phyloP scores from a whole-genome alignment of 768 basidiomycete species.

The Rhodocollybia butyracea region DNA sequence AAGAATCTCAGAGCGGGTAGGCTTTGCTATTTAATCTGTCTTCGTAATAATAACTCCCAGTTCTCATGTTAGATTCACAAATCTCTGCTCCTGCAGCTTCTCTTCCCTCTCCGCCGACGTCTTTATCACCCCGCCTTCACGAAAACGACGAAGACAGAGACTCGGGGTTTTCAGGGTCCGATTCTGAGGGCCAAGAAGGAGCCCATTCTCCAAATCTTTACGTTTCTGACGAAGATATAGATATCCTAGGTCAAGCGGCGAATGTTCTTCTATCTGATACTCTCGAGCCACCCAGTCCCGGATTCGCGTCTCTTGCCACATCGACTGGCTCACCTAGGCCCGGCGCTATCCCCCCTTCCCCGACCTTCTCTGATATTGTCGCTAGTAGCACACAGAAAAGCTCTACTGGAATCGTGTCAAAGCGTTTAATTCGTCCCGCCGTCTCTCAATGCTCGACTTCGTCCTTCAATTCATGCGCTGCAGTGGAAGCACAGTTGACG shows the following conservation, averaged over 20 bases:
- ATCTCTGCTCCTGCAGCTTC: background rate
- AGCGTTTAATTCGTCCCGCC: background rate
- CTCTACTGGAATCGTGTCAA: background rate
- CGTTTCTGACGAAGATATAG: background rate
- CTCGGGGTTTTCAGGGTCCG: background rate
- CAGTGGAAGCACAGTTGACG: slow-evolving; percentile 8
- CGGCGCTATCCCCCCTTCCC: slow-evolving; percentile 2
- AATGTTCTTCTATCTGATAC: background rate
- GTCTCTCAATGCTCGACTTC: background rate
- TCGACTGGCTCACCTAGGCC: background rate
- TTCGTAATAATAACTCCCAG: background rate
- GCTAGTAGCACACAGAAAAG: background rate
- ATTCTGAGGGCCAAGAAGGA: background rate
- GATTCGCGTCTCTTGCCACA: background rate
- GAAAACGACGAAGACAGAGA: background rate
- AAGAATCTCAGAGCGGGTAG: background rate
- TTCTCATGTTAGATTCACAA: background rate
- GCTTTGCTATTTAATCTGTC: no score
- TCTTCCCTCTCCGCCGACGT: slow-evolving; percentile 4
- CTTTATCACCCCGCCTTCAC: background rate
- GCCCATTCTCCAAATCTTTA: background rate
- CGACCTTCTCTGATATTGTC: slow-evolving; percentile 6
- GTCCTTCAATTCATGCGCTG: slow-evolving; percentile 2
- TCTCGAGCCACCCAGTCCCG: slow-evolving; percentile 1
- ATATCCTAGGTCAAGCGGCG: background rate